Conservation (phyloP, 306 rosid species). For the Dryas alaskensis region DNA sequence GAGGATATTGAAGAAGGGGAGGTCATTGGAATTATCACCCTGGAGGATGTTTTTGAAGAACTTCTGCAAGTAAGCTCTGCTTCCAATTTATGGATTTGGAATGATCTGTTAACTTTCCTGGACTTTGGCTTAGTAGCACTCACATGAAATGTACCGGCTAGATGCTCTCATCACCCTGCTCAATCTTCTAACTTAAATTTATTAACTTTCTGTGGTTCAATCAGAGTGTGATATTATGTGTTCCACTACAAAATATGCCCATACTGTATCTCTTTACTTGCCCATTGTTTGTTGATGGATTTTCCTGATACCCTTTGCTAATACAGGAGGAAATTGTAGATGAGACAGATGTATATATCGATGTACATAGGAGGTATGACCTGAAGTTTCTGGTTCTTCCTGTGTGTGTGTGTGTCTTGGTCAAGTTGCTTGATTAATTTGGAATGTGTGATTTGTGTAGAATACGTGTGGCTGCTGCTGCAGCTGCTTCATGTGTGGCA, state of each 20-base stretch:
- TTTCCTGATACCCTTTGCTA: slow-evolving; percentile 4
- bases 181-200: neutral
- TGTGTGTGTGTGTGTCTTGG: neutral
- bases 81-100: slow-evolving; percentile 4
- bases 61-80: slow-evolving; percentile 58
- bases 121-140: slow-evolving; percentile 1
- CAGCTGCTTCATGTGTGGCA: slow-evolving; percentile 49
- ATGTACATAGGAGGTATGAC: slow-evolving; percentile 72
- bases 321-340: slow-evolving; percentile 59
- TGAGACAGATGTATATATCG: slow-evolving; percentile 59
- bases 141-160: neutral
- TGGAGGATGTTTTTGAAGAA: slow-evolving; percentile 96
- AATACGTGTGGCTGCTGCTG: slow-evolving; percentile 55
- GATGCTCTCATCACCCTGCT: neutral
- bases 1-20: slow-evolving; percentile 81
- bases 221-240: neutral
- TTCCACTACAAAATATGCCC: neutral
- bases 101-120: neutral
- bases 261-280: neutral
- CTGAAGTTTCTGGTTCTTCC: neutral
- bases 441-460: slow-evolving; percentile 32
- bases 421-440: slow-evolving; percentile 21
- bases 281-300: neutral
- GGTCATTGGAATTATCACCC: slow-evolving; percentile 87
- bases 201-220: neutral